Evolutionary conservation across 805 yeast genomes (phyloP), one percentile per base, ranked within the genome.

Genomic region (Maudiozyma barnettii): DNA sequence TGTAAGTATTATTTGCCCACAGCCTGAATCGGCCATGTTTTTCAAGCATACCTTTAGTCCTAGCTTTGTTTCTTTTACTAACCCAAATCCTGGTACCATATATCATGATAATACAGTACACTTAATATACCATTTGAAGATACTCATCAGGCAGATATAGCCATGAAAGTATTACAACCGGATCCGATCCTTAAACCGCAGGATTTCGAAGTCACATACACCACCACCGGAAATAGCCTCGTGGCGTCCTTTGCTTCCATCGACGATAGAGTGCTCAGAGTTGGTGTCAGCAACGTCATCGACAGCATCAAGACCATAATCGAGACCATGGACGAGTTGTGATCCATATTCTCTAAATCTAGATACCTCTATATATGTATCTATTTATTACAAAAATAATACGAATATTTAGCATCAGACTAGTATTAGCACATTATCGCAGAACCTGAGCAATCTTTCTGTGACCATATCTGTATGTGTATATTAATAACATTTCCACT

Each of bases 121-220:
- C 62, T 85, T 23, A 65, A 67, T 19, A 70, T 89, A 7, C 96
- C 96, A 6, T 84, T 88, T 55, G 74, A 73, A 51, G 70, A 69
- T 4, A 60, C 56, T 1, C 58, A 64, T 36, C 91, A 86, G 55
- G 89, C 95, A 0, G 44, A 47, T 3, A 80, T 85, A 2, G 91
- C 93, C 1, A 56, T 65, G 38, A 66, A 69, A n/a, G 71, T 87
- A 2, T 69, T 87, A 20, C 55, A 67, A 4, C 95, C 91, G 1
- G 96, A 88, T 59, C 95, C 95, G 1, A 80, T 84, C n/a, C 69
- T 89, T 51, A 81, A 78, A 58, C 81, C 82, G 1, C 71, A 75
- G 45, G 93, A 86, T 61, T 70, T 88, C 43, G 60, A 64, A 16
- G 81, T 80, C 4, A 54, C 53, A 1, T 79, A 79, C 51, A 41